phyloP scores from a whole-genome alignment of 805 yeast species.

The Clavispora fructus region DNA sequence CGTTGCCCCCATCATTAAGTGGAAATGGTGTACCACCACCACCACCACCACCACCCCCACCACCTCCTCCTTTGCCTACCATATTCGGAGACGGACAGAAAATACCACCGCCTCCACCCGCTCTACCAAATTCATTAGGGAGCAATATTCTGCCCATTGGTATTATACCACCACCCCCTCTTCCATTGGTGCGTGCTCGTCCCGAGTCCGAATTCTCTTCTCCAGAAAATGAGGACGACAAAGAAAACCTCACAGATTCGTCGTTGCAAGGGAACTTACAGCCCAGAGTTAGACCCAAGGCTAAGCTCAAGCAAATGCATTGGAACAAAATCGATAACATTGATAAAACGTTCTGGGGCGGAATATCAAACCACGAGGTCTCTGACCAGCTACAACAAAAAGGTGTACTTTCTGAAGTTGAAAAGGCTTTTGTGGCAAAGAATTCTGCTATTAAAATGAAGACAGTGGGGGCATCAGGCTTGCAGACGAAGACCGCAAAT shows the following conservation, averaged over 20 bases:
- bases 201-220: no score
- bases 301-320: constrained; percentile 87
- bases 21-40: neutral
- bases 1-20: neutral
- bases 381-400: constrained; percentile 62
- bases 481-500: constrained; percentile 33
- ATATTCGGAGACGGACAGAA: neutral
- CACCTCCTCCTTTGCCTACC: neutral
- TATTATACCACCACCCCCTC: neutral
- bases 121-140: neutral
- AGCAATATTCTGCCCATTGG: neutral
- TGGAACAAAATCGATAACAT: constrained; percentile 92
- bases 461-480: constrained; percentile 12
- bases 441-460: constrained; percentile 42
- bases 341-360: constrained; percentile 82
- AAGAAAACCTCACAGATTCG: neutral
- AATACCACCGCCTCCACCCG: neutral
- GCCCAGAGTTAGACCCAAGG: constrained; percentile 48
- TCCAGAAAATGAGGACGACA: neutral
- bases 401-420: constrained; percentile 83
- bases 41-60: constrained; percentile 1
- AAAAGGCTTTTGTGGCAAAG: constrained; percentile 81
- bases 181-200: neutral
- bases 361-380: constrained; percentile 51
- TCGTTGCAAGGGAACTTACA: constrained; percentile 1